phyloP scores from a whole-genome alignment of 148 eudicot genomes.

The Suaeda aralocaspica region DNA sequence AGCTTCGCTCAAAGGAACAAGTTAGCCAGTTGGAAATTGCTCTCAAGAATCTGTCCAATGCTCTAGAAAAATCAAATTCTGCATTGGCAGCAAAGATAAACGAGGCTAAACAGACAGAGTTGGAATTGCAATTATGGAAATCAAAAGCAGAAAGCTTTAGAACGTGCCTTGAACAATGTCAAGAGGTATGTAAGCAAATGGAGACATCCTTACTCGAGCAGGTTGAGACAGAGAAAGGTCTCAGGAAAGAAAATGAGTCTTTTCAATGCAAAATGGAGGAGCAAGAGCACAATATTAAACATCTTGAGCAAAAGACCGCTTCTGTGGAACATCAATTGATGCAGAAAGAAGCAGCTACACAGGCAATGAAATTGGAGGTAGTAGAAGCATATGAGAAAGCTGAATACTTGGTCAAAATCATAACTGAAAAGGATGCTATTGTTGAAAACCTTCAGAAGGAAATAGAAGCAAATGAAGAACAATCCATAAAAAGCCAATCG shows the following conservation, averaged over 20 bases:
- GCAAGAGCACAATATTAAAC: slow-evolving; percentile 31
- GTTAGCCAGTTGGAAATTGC: slow-evolving; percentile 47
- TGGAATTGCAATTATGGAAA: slow-evolving; percentile 43
- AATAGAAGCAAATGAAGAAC: slow-evolving; percentile 32
- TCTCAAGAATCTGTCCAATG: slow-evolving; percentile 21
- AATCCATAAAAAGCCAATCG: slow-evolving; percentile 28
- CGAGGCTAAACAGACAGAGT: slow-evolving; percentile 33
- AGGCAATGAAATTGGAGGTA: slow-evolving; percentile 30
- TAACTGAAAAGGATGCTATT: slow-evolving; percentile 31
- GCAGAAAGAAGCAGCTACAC: slow-evolving; percentile 26
- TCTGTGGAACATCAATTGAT: slow-evolving; percentile 28
- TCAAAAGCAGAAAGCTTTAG: slow-evolving; percentile 40
- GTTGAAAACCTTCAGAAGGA: slow-evolving; percentile 39
- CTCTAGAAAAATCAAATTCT: slow-evolving; percentile 39
- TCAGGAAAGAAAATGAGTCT: slow-evolving; percentile 36
- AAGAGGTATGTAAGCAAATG: slow-evolving; percentile 30
- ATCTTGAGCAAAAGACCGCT: slow-evolving; percentile 34
- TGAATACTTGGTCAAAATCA: slow-evolving; percentile 28
- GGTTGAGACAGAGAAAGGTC: slow-evolving; percentile 27
- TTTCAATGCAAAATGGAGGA: slow-evolving; percentile 33
- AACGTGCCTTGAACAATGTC: slow-evolving; percentile 38
- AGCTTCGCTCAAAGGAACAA: slow-evolving; percentile 41
- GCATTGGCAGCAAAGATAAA: slow-evolving; percentile 35
- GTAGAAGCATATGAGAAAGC: slow-evolving; percentile 34
- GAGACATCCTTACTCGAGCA: slow-evolving; percentile 26